Base-by-base conservation (phyloP, 2,329 filamentous ascomycete genomes). In the Fusarium concolor region DNA sequence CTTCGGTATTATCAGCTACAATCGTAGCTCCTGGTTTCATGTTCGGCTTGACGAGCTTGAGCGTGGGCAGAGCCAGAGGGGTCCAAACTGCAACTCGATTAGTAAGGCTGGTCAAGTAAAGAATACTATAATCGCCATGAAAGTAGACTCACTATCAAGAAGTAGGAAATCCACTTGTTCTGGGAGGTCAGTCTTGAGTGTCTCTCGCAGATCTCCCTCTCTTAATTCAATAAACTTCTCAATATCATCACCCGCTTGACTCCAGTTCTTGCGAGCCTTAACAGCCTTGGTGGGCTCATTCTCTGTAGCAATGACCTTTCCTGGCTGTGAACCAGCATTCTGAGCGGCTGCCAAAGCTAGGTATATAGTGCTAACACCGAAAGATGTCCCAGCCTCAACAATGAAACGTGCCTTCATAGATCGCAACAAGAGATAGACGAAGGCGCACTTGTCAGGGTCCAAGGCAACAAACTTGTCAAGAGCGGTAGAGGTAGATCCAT, bases 361-460 rank as follows among this genome's bases (percentile, higher is more conserved):
- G 61, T 89, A 90, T 43, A 90, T 87, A 0, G 87, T 89, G 56
- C 84, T 87, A 2, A 90, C 82, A 4, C 88, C 88, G 58, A 87
- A 90, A 41, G 83, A 85, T 1, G 88, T 90, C 2, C 87, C 88
- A 0, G 86, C 87, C 71, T 90, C 87, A 37, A 90, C 82, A 22
- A 89, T 77, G 41, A 81, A 81, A 3, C 77, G 78, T 1, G 87
- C 87, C 3, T 82, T 79, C 11, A 76, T 83, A 12, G 82, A 78
- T 5, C 81, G 80, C 4, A 83, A 72, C 1, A 90, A 79, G 18
- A 85, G 83, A 73, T 90, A 89, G 2, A 87, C 76, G 38, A 88
- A 80, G 5, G 83, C 78, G 68, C 82, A 86, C 73, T 90, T 90
- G 72, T 89, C 86, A 10, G 80, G 76, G 37, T 89, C 86, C 3